Base-by-base conservation (phyloP, 2,329 filamentous ascomycete genomes). In the Beauveria rudraprayagi region DNA sequence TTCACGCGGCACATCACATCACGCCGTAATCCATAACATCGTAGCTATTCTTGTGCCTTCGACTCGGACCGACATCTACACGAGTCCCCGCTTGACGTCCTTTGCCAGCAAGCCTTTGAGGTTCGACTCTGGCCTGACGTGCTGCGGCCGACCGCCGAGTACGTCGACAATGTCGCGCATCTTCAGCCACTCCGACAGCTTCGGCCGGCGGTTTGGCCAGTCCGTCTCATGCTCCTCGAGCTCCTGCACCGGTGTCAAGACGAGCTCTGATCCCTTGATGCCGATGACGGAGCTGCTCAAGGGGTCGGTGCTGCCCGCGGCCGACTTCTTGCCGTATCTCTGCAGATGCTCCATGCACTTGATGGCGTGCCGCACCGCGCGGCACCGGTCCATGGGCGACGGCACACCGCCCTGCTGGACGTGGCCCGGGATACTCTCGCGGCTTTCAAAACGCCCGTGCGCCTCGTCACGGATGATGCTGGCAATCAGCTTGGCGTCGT, bases 401-500 rank as follows among this genome's bases (percentile, higher is more conserved):
- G 94, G 94, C 48, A 90, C 91, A 62, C 91, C 92, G 67, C 92
- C 92, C 77, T 97, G 93, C 75, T 97, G 92, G 66, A 96, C 92
- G 76, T 97, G 92, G 16, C 92, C 92, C 0, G 92, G 92, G 56
- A 96, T 93, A 66, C 91, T 92, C 71, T 94, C 89, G 63, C 93
- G 87, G 51, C 90, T 90, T 75, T 99, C 94, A 71, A 99, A 99
- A 17, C 92, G 87, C 65, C 92, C 92, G 67, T 90, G 88, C 9
- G 92, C 90, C 74, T 97, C 94, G 67, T 96, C 92, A 62, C 90
- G 90, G 76, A 99, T 96, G 76, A 97, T 97, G 71, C 93, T 89
- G 40, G 93, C 92, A 69, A 99, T 93, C 62, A 97, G 84, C 74
- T 96, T 92, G 19, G 94, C 96, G 55, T 83, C 90, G 80, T 97